These are phyloP conservation scores for Camellia japonica DNA, from an alignment of 148 eudicot species.

Conservation along the genomic window DNA sequence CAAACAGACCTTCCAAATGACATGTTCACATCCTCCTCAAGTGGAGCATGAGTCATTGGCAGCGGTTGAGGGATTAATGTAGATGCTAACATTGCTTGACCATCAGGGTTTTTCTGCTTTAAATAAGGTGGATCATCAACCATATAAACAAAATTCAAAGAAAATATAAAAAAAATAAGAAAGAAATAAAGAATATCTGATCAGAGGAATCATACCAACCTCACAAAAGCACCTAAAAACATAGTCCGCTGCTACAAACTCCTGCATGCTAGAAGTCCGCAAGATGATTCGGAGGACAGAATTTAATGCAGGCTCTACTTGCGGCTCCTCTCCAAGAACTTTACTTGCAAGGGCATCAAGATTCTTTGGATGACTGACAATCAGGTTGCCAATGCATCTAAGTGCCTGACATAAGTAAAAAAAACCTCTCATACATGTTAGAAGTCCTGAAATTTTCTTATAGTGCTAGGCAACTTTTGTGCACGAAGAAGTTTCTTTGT, in stretches of 20 bases:
- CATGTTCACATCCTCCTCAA: slow-evolving; percentile 83
- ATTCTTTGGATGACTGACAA: slow-evolving; percentile 68
- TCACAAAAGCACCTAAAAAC: slow-evolving; percentile 87
- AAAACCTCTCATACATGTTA: slow-evolving; percentile 2
- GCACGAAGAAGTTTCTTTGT: neutral
- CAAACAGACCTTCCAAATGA: slow-evolving; percentile 88
- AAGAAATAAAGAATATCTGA: neutral
- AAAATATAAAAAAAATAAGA: neutral
- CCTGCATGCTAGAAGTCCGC: slow-evolving; percentile 86
- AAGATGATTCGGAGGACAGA: slow-evolving; percentile 77
- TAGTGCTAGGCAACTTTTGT: neutral
- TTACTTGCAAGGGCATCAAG: slow-evolving; percentile 72
- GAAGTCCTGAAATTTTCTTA: slow-evolving; percentile 2
- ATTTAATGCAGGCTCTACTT: slow-evolving; percentile 77
- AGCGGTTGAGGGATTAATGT: slow-evolving; percentile 83
- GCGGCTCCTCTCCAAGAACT: slow-evolving; percentile 87
- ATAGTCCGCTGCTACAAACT: slow-evolving; percentile 85
- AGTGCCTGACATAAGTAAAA: slow-evolving; percentile 54
- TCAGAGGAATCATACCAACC: slow-evolving; percentile 39
- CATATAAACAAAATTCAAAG: slow-evolving; percentile 8
- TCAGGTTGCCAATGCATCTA: slow-evolving; percentile 74
- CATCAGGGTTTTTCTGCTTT: slow-evolving; percentile 77
- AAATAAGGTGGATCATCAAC: slow-evolving; percentile 19
- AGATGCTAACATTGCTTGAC: slow-evolving; percentile 80
- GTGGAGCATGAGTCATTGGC: slow-evolving; percentile 43